Evolutionary conservation across 1,284 basidiomycete genomes (phyloP).

Genomic region (Cryptococcus sp.): DNA sequence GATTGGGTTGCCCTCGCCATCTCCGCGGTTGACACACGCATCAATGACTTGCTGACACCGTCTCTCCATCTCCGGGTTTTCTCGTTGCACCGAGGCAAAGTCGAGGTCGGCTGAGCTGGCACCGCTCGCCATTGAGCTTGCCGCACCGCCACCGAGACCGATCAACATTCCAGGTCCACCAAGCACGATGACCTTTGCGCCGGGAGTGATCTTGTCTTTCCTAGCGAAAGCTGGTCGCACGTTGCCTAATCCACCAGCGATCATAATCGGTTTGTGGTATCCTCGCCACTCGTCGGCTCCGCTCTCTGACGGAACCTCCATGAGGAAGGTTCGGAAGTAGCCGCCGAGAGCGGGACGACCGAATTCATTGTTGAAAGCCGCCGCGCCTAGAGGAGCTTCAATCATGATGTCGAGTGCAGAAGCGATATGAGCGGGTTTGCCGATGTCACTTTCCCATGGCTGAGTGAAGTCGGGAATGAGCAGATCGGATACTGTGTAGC

Average conservation of each 20-base stretch:
- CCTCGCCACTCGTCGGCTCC: constrained; percentile 66
- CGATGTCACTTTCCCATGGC: constrained; percentile 87
- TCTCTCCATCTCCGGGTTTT: constrained; percentile 98
- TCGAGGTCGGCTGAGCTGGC: constrained; percentile 88
- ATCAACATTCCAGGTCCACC: constrained; percentile 97
- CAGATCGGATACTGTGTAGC: constrained; percentile 95
- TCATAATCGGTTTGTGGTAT: constrained; percentile 99
- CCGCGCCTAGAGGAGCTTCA: constrained; percentile 90
- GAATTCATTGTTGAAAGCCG: constrained; percentile 98
- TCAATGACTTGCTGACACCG: constrained; percentile 98
- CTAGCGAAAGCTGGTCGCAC: constrained; percentile 78
- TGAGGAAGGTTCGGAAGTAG: constrained; percentile 80
- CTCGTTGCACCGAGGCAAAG: constrained; percentile 95
- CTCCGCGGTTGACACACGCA: constrained; percentile 70
- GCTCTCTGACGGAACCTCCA: constrained; percentile 64
- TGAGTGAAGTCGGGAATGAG: constrained; percentile 83
- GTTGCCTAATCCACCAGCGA: constrained; percentile 94
- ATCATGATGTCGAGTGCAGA: constrained; percentile 96
- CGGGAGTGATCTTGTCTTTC: constrained; percentile 73
- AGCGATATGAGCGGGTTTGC: constrained; percentile 87
- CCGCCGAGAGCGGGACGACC: constrained; percentile 83
- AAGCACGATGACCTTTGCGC: constrained; percentile 88
- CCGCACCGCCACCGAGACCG: constrained; percentile 93
- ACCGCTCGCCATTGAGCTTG: constrained; percentile 87
- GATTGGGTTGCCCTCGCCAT: constrained; percentile 69